Conservation (phyloP, 208 protist species). For the Trypanosoma melophagium region DNA sequence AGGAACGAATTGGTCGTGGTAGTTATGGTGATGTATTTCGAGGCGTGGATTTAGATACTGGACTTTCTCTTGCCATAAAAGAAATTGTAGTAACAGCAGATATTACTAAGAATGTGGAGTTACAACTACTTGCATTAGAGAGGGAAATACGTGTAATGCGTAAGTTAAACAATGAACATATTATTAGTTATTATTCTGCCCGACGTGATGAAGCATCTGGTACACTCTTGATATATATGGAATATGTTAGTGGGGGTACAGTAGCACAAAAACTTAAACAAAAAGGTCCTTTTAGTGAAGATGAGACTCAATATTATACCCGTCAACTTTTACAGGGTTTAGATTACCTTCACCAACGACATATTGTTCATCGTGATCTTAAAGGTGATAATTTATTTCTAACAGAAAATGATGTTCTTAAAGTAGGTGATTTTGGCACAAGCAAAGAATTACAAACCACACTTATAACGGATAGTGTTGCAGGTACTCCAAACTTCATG, state of each 20-base stretch:
- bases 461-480: constrained; percentile 78
- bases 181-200: constrained; percentile 86
- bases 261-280: constrained; percentile 55
- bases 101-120: constrained; percentile 76
- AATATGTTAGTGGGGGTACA: constrained; percentile 88
- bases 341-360: constrained; percentile 82
- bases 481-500: constrained; percentile 94
- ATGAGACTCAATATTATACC: constrained; percentile 69
- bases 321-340: constrained; percentile 84
- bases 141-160: constrained; percentile 92
- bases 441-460: constrained; percentile 87
- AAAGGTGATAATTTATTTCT: constrained; percentile 93
- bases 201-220: constrained; percentile 50
- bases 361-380: constrained; percentile 91
- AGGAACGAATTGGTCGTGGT: constrained; percentile 76
- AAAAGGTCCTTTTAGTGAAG: constrained; percentile 70
- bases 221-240: constrained; percentile 90
- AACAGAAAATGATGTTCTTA: constrained; percentile 68
- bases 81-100: constrained; percentile 82
- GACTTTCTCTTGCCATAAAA: constrained; percentile 79
- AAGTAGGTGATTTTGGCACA: constrained; percentile 89
- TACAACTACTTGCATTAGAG: constrained; percentile 78
- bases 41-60: constrained; percentile 74
- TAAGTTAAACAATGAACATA: constrained; percentile 88
- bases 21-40: constrained; percentile 84